These are phyloP conservation scores for Wickerhamomyces subpelliculosus DNA, from an alignment of 805 yeast species.

Conservation along the genomic window DNA sequence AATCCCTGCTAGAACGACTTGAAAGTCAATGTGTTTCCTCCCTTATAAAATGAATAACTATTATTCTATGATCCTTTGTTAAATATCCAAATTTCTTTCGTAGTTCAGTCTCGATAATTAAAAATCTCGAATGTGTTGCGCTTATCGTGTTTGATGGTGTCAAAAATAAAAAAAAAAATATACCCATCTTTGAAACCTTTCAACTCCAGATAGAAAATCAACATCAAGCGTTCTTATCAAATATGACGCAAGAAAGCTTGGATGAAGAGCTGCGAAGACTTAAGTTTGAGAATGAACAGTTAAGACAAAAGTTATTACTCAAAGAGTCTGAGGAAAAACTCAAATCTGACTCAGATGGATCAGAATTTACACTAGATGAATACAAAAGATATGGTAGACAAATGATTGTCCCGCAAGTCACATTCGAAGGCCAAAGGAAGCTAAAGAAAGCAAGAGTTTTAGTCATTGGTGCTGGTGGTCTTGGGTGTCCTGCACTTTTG, in stretches of 20 bases:
- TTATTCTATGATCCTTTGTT: too few relatives aligned
- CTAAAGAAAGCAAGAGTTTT: slow-evolving; percentile 55
- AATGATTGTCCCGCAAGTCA: slow-evolving; percentile 80
- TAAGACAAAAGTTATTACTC: background rate
- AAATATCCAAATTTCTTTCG: too few relatives aligned
- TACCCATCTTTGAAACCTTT: background rate
- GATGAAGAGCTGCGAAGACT: slow-evolving; percentile 7
- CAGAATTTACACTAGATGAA: slow-evolving; percentile 46
- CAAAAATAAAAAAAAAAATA: background rate
- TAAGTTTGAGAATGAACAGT: slow-evolving; percentile 9
- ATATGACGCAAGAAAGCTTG: background rate
- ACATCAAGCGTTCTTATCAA: background rate
- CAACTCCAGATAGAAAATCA: background rate
- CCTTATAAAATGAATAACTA: too few relatives aligned
- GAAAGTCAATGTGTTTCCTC: too few relatives aligned
- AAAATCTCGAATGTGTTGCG: background rate
- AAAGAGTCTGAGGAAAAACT: background rate
- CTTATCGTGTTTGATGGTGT: background rate
- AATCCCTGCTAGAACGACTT: too few relatives aligned
- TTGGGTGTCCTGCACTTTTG: slow-evolving; percentile 86
- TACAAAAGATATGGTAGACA: slow-evolving; percentile 87
- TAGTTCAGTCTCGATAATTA: too few relatives aligned
- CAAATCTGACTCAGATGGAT: background rate
- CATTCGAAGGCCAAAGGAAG: slow-evolving; percentile 43
- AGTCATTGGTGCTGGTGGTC: slow-evolving; percentile 94